Conservation (phyloP, 23 red algal genomes). For the Agarophyton chilense region DNA sequence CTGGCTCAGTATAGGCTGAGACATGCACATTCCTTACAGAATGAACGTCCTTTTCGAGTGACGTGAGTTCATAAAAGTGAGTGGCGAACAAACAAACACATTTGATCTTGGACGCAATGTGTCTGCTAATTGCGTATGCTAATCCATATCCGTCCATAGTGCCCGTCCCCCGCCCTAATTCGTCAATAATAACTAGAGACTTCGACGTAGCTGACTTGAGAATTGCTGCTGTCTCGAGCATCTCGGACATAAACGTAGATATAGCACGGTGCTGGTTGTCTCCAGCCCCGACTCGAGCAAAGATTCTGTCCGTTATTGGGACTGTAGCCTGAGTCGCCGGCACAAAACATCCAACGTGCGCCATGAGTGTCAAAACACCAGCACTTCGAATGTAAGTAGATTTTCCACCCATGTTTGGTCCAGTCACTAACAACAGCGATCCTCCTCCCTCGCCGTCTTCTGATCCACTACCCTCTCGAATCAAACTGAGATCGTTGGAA, state of each 20-base stretch:
- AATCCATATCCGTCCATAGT: conserved; percentile 94
- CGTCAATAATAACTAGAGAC: conserved; percentile 94
- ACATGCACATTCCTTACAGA: conserved; percentile 89
- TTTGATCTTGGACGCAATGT: conserved; percentile 63
- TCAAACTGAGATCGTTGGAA: conserved; percentile 83
- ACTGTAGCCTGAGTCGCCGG: conserved; percentile 70
- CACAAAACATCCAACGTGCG: conserved; percentile 91
- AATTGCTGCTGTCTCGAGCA: conserved; percentile 97
- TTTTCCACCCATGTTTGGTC: conserved; percentile 99
- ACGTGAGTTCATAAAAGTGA: conserved; percentile 96
- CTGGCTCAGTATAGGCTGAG: conserved; percentile 61
- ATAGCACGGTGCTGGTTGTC: conserved; percentile 91
- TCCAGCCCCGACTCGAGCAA: conserved; percentile 89
- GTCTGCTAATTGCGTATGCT: conserved; percentile 83
- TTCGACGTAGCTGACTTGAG: conserved; percentile 76
- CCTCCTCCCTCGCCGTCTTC: conserved; percentile 2
- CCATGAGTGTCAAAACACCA: conserved; percentile 92
- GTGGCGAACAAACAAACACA: conserved; percentile 89
- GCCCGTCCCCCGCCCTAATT: conserved; percentile 94
- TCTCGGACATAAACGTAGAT: conserved; percentile 99
- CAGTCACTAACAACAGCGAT: conserved; percentile 87
- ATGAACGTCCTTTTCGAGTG: conserved; percentile 43
- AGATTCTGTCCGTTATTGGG: conserved; percentile 89
- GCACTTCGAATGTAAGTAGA: conserved; percentile 85
- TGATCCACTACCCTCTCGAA: background rate